Evolutionary conservation across 108 stramenopile genomes (phyloP), one percentile per base, ranked within the genome.

Genomic region (Cyclostephanos invisitatus): DNA sequence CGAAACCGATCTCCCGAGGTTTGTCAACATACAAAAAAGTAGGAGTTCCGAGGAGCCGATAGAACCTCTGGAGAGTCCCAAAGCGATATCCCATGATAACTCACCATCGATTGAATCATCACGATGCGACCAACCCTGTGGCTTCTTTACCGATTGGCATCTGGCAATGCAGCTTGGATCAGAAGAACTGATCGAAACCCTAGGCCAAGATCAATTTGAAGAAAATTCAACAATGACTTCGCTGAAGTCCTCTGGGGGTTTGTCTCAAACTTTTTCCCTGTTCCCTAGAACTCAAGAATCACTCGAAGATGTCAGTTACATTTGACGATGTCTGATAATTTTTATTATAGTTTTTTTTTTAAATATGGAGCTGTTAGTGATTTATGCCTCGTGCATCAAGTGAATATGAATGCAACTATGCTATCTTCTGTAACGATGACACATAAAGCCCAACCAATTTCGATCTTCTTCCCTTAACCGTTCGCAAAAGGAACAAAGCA

Each of bases 1-100:
- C 40, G 60, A 21, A 17, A 36, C 15, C 7, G 60, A 61, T 37
- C 17, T 61, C 36, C 60, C 60, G 3, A 61, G 20, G 44, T 61
- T 20, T 37, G 22, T 61, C 10, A 20, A 61, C 37, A 18, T 61
- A 18, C 18, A 40, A 21, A 44, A 28, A 21, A 14, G 9, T 44
- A 21, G n/a, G n/a, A n/a, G n/a, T n/a, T n/a, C 0, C 7, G 60
- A 61, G 0, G 18, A 61, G 5, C 20, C 17, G 2, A 42, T n/a
- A 11, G 60, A 42, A 37, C 20, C 58, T 37, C 21, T 38, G 60
- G 60, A 22, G 5, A 36, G 40, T 21, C 60, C 20, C 60, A 0
- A 42, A 8, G 36, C 25, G 3, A 18, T 10, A 9, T 20, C 37
- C 36, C n/a, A 8, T 44, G 28, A 20, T n/a, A 17, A 42, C 38